Conservation (phyloP, 257 asterid genomes). For the Nicotiana otophora region DNA sequence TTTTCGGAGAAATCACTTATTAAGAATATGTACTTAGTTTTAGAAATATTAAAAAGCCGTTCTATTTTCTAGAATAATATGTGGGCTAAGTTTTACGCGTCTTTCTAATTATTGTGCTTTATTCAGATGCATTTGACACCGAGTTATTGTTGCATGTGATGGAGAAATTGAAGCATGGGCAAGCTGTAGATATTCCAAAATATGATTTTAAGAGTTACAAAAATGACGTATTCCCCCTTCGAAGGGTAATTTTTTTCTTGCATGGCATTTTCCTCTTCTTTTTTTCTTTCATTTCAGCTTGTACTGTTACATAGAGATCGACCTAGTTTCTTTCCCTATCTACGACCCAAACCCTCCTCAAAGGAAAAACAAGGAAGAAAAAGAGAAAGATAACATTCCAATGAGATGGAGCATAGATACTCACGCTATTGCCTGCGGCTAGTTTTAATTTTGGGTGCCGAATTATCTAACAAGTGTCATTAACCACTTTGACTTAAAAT, state of each 20-base stretch:
- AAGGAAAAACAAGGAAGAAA: neutral
- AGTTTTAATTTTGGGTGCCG: neutral
- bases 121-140: slow-evolving; percentile 80
- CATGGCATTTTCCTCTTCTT: neutral
- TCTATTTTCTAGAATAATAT: neutral
- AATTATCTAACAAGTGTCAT: neutral
- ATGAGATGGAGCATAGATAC: neutral
- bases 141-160: slow-evolving; percentile 55
- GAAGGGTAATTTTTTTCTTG: slow-evolving; percentile 55
- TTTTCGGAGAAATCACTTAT: neutral
- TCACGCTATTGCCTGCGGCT: neutral
- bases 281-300: neutral
- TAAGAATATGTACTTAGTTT: neutral
- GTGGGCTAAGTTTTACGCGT: neutral
- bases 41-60: neutral
- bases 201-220: slow-evolving; percentile 88
- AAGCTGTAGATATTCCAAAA: slow-evolving; percentile 91
- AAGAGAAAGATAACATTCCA: neutral
- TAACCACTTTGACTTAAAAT: neutral
- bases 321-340: neutral
- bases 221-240: slow-evolving; percentile 38
- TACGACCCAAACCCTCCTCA: neutral
- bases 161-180: slow-evolving; percentile 78
- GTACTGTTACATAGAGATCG: neutral
- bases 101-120: slow-evolving; percentile 6